Evolutionary conservation across 2,329 filamentous ascomycete species (phyloP), one percentile per base, ranked within the genome.

Genomic region (Ascochyta fabae): DNA sequence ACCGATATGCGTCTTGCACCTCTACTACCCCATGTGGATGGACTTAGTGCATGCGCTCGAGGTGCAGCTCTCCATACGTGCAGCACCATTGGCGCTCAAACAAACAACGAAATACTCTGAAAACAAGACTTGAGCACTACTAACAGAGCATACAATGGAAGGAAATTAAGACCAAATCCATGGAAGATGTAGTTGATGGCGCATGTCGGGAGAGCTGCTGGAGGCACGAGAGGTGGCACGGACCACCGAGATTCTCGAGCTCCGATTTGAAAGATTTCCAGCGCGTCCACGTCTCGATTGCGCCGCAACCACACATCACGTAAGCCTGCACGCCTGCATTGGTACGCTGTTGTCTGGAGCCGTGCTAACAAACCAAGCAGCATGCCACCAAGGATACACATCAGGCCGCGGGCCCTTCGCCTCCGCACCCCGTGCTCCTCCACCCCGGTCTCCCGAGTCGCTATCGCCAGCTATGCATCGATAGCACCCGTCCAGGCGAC

Each of bases 401-500:
- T 75, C 58, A 66, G 67, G 48, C 69, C 71, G 42, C 68, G 66
- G 53, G 67, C 66, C 48, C 53, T 74, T 41, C 58, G 69, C 56
- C 57, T 70, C 58, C 68, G 64, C 58, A 66, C 50, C 49, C 57
- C 66, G 24, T 58, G 64, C 47, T 57, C 65, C 27, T 58, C 49
- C 60, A 58, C 59, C 42, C 71, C 62, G 68, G 69, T 69, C 69
- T 68, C 53, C 70, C 42, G 60, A 56, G 53, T 61, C 40, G 60
- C 64, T 45, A 44, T 56, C 77, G 75, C 75, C 71, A 59, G 77
- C 65, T 80, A 83, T 70, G 83, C 83, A 48, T 81, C 82, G 33
- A 76, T 80, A 62, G 77, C 80, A 64, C 76, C 79, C 39, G 76
- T 80, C 53, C 76, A 81, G 62, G 78, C 78, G 6, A 82, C 82